Conservation (phyloP, 331 rosid species). For the Malus hybrid region DNA sequence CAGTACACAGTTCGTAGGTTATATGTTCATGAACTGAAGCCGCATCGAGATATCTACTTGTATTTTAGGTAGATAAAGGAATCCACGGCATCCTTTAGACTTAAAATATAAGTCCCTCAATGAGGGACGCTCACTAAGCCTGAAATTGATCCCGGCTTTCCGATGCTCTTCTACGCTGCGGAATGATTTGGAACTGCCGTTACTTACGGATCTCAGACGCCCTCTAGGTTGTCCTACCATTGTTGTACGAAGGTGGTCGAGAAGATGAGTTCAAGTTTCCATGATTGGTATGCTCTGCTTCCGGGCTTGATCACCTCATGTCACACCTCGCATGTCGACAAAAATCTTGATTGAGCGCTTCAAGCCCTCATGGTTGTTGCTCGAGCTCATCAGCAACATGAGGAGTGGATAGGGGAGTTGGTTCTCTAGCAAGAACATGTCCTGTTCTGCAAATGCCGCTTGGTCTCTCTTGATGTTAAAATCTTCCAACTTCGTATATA, state of each 20-base stretch:
- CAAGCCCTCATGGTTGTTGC: background rate
- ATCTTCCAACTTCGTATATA: background rate
- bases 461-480: background rate
- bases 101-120: background rate
- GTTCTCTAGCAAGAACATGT: background rate
- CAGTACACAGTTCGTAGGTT: conserved; percentile 11
- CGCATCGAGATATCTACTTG: background rate
- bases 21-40: conserved; percentile 9
- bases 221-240: background rate
- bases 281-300: background rate
- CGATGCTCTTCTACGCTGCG: conserved; percentile 8
- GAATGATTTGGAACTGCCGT: background rate
- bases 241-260: background rate
- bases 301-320: rapidly evolving
- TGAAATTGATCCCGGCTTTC: conserved; percentile 1
- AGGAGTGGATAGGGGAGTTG: background rate
- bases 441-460: background rate
- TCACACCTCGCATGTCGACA: background rate
- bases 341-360: background rate
- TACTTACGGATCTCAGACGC: too few species aligned
- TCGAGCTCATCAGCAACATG: background rate
- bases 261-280: background rate
- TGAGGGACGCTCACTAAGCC: background rate
- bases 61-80: conserved; percentile 8
- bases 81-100: background rate